Evolutionary conservation across 441 rosid genomes (phyloP), one percentile per base, ranked within the genome.

Genomic region (Manihot esculenta): DNA sequence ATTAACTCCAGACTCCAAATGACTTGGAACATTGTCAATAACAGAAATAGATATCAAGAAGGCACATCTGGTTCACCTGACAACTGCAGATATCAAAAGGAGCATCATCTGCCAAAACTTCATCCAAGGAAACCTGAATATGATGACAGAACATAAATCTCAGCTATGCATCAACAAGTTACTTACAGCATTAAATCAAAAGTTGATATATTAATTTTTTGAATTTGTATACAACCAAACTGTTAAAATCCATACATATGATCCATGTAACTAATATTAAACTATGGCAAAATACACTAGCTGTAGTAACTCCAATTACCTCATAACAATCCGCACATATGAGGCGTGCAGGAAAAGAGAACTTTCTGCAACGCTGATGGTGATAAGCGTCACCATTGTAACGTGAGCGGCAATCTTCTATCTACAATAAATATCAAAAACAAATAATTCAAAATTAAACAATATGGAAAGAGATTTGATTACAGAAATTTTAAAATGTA

Each of bases 61-160:
- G 26, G 21, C 14, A n/a, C 58, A 59, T 7, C 30, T 49, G 27
- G 78, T 57, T 80, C 73, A 91, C 98, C 93, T 95, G 97, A 83
- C 99, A 95, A 83, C 98, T 93, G 87, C 94, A 89, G 68, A 91
- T 82, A 82, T 95, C 98, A 76, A 95, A 93, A 73, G 96, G 99
- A 14, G 89, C 95, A 87, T 95, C 99, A 76, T 89, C 90, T 55
- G 85, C 91, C 70, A 95, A 80, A 81, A 85, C 90, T 84, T 83
- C 74, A 82, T 93, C 98, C 84, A 95, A 78, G 45, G 65, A 85
- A 63, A 83, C 91, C 99, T 95, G 89, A 79, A 81, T 74, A 76
- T 80, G 18, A 84, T n/a, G 67, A 78, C 35, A 14, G 73, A 56
- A 61, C 1, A 8, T 69, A 35, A 41, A 70, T 58, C 33, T 66